Evolutionary conservation across 139 green algal species (phyloP), one percentile per base, ranked within the genome.

Genomic region (Picocystis salinarum): DNA sequence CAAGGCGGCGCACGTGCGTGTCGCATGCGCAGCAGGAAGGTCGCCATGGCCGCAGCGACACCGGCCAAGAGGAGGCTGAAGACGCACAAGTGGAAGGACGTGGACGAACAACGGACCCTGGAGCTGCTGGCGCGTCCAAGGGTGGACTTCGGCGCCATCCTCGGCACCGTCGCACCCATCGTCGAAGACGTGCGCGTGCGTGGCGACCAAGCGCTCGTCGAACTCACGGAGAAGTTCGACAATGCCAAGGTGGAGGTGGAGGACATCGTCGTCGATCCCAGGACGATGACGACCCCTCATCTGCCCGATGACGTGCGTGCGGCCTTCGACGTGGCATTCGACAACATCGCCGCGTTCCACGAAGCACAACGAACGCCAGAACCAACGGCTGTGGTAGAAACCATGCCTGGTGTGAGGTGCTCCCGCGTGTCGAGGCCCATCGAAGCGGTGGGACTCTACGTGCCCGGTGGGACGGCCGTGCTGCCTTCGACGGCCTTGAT

Each of bases 331-430:
- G 58, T 73, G 17, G 88, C 88, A 0, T 94, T 80, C 53, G 46
- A 70, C 39, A 98, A 98, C 66, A 96, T 98, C 56, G 44, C 42
- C 0, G 59, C 64, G 12, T 98, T 98, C 70, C 88, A 98, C 50
- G 58, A 59, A 9, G 79, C 88, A 17, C 88, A 98, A 71, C 48
- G 46, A 27, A 19, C 41, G 18, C 37, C 18, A 22, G 33, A 31
- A 22, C 34, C 52, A 2, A 56, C 58, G 3, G 48, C 91, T 45
- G 47, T 68, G 30, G 75, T 93, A 20, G 74, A 92, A 54, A 91
- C 82, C n/a, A 92, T 92, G 82, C 81, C 83, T 5, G 88, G 88
- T 2, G 88, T 98, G 9, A 54, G 24, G 0, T 98, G 88, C 67
- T 28, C 62, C 11, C 55, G 81, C 1, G 48, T 85, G 26, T 40